Percentiles rank a stretch among this genome's conserved stretches.
Evolutionary conservation across 148 eudicot species (phyloP).

Genomic region (Cornus controversa): DNA sequence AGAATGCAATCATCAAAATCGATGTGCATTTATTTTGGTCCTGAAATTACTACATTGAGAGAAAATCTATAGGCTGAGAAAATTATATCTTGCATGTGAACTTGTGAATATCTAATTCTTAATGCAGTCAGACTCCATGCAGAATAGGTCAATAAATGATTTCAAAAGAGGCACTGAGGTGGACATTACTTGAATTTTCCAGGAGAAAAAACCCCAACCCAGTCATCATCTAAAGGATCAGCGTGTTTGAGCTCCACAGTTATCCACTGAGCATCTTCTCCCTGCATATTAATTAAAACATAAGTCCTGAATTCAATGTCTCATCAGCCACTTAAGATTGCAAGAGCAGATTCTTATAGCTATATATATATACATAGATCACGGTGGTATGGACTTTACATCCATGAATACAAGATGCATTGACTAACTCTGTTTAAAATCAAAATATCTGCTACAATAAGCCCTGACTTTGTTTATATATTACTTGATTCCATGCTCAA

Average conservation of each 20-base stretch:
- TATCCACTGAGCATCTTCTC: conserved; percentile 81
- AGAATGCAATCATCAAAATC: no score
- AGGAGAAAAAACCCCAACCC: conserved; percentile 96
- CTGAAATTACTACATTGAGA: no score
- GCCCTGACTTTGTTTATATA: not conserved
- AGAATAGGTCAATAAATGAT: not conserved
- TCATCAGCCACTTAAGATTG: not conserved
- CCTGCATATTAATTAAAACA: conserved; percentile 32
- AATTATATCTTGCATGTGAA: not conserved
- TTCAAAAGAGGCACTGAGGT: not conserved
- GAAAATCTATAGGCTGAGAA: no score
- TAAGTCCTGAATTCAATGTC: no score
- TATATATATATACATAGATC: not conserved
- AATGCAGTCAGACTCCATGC: not conserved
- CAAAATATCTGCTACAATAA: not conserved
- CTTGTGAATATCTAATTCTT: not conserved
- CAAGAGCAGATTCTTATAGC: not conserved
- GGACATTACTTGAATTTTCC: conserved; percentile 55
- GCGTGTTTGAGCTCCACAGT: conserved; percentile 48
- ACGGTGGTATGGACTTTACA: not conserved
- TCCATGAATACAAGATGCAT: not conserved
- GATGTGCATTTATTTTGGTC: not conserved
- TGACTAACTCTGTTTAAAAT: no score
- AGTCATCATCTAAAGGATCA: conserved; percentile 66
- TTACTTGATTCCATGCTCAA: no score